Evolutionary conservation across 78 protist species (phyloP).

Genomic region (Polysphondylium violaceum): DNA sequence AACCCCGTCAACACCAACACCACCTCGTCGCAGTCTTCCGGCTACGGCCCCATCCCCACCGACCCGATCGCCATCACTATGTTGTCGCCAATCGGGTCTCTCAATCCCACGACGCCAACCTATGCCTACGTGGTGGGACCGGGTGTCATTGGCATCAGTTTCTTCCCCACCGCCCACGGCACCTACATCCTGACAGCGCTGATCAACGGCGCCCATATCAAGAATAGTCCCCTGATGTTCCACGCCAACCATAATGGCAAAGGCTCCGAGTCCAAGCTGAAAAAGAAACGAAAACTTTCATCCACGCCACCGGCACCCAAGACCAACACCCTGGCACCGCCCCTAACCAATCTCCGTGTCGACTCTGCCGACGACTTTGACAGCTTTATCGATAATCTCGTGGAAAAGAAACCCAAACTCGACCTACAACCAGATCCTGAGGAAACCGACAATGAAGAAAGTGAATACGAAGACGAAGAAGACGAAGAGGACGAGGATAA

Average conservation of each 20-base stretch:
- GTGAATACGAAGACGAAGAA: not conserved
- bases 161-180: conserved; percentile 32
- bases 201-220: not conserved
- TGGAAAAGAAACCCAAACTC: conserved; percentile 17
- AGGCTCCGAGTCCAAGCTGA: not conserved
- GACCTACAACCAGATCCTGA: conserved; percentile 1
- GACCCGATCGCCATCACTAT: not conserved
- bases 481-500: not conserved
- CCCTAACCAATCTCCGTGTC: not conserved
- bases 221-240: conserved; percentile 7
- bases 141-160: conserved; percentile 31
- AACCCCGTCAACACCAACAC: conserved; percentile 34
- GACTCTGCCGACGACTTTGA: too few species aligned
- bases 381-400: too few species aligned
- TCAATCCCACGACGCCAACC: conserved; percentile 18
- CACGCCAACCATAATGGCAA: not conserved
- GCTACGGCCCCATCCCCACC: conserved; percentile 38
- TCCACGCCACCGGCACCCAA: not conserved
- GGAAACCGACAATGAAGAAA: not conserved
- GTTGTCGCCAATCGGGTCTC: too few species aligned
- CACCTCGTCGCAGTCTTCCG: not conserved
- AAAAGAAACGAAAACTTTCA: not conserved
- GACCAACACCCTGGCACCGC: not conserved
- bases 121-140: conserved; percentile 43
- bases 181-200: conserved; percentile 15